Evolutionary conservation across 2,329 filamentous ascomycete species (phyloP).

Genomic region (Monilinia fructicola): DNA sequence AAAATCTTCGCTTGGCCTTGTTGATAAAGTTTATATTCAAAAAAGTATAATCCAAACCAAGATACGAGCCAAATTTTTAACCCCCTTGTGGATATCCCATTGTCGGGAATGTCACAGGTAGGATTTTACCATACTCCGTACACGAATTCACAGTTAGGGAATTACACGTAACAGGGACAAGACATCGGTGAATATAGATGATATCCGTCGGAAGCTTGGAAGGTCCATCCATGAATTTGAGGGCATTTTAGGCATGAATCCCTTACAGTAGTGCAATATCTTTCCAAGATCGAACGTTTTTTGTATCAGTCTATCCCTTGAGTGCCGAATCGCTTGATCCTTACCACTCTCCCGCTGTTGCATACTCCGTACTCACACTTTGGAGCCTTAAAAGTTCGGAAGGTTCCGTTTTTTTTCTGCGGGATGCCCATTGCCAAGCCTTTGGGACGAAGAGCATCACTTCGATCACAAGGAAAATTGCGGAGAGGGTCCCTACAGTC

Average conservation of each 20-base stretch:
- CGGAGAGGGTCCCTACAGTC: no score
- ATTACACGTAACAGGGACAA: neutral
- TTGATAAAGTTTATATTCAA: neutral
- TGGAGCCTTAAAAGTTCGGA: neutral
- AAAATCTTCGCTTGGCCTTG: neutral
- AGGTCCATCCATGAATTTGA: slow-evolving; percentile 14
- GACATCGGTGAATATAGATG: neutral
- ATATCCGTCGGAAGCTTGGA: neutral
- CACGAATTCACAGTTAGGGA: neutral
- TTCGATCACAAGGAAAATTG: neutral
- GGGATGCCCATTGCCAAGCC: neutral
- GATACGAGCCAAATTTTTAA: neutral
- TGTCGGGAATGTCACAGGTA: neutral
- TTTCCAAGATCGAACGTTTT: neutral
- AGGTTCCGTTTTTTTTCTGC: neutral
- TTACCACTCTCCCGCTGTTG: neutral
- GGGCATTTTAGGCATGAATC: neutral
- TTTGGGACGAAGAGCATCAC: neutral
- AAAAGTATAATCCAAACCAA: neutral
- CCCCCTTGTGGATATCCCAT: neutral
- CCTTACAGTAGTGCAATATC: neutral
- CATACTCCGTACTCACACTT: neutral
- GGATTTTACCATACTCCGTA: neutral
- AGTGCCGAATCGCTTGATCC: slow-evolving; percentile 12
- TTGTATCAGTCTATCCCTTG: neutral